Evolutionary conservation across 129 eudicot genomes (phyloP).

Genomic region (Flaveria robusta): DNA sequence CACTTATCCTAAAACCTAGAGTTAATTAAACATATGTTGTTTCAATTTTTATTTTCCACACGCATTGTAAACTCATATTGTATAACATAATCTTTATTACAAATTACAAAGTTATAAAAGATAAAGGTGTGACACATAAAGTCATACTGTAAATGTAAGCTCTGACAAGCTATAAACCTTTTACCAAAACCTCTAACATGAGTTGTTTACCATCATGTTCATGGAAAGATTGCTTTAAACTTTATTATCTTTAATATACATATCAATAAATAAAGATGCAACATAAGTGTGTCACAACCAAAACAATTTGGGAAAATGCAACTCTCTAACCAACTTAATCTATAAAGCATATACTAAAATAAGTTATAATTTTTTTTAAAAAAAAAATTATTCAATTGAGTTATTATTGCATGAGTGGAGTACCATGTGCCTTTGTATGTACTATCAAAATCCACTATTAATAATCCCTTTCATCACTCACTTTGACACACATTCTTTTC

Average conservation of each 20-base stretch:
- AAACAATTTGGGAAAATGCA: constrained; percentile 27
- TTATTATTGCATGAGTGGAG: constrained; percentile 41
- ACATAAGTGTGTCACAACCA: constrained; percentile 40
- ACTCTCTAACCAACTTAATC: constrained; percentile 21
- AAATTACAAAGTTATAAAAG: background rate
- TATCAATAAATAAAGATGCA: constrained; percentile 25
- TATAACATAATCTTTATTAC: background rate
- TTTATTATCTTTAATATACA: constrained; percentile 34
- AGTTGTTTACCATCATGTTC: constrained; percentile 21
- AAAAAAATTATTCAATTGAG: constrained; percentile 27
- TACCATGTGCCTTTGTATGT: constrained; percentile 44
- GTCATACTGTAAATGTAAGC: background rate
- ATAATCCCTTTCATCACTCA: constrained; percentile 37
- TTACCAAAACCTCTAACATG: constrained; percentile 21
- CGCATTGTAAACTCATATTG: background rate
- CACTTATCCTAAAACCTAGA: background rate
- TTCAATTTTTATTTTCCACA: background rate
- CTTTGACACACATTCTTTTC: constrained; percentile 38
- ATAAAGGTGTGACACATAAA: background rate
- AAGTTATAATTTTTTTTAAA: too few relatives aligned
- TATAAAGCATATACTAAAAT: constrained; percentile 13
- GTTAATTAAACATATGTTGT: background rate
- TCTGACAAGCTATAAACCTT: background rate
- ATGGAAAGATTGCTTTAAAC: constrained; percentile 41
- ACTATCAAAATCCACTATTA: constrained; percentile 40